Base-by-base conservation (phyloP, 2,329 filamentous ascomycete genomes). In the Aureobasidium sp. region DNA sequence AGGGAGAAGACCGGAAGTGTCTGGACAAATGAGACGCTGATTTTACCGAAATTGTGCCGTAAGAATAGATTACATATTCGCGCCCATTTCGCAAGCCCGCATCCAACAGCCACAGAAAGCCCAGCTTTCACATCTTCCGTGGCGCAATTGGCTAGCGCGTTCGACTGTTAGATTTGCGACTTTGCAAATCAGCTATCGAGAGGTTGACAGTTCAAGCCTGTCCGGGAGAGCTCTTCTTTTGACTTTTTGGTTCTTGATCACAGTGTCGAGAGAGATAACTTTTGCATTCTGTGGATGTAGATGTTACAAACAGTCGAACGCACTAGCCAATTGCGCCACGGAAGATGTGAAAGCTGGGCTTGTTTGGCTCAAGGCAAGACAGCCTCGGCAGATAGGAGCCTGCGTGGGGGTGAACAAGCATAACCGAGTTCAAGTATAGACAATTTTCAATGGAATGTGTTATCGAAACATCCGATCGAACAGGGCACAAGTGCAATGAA, bases 71-170 rank as follows among this genome's bases (percentile, higher is more conserved):
- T 4, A 12, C 9, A 47, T 47, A 17, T 5, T 29, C 0, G 0
- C 0, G n/a, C 9, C 0, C 17, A 1, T 2, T 8, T 14, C 3
- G 15, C 45, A 31, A 8, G 14, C 7, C 15, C 22, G 15, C 47
- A 51, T 36, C 29, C 29, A 51, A 51, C 45, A 51, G 47, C 47
- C 49, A 52, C 49, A 52, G 49, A 52, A 36, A 52, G 49, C 49
- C 5, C 22, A 52, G 36, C 52, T 36, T 31, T 42, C 45, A 49
- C 34, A 61, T 61, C 58, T 44, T 52, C 47, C 58, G 58, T 61
- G 58, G 58, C 58, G 58, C 58, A 61, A 61, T 61, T 61, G 58
- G 58, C 58, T 61, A 61, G 58, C 58, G 58, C 58, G 58, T 61
- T 61, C 58, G 58, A 61, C 58, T 61, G 58, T 49, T 49, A 49